Evolutionary conservation across 116 monocot species (phyloP).

Genomic region (Iris pallida): DNA sequence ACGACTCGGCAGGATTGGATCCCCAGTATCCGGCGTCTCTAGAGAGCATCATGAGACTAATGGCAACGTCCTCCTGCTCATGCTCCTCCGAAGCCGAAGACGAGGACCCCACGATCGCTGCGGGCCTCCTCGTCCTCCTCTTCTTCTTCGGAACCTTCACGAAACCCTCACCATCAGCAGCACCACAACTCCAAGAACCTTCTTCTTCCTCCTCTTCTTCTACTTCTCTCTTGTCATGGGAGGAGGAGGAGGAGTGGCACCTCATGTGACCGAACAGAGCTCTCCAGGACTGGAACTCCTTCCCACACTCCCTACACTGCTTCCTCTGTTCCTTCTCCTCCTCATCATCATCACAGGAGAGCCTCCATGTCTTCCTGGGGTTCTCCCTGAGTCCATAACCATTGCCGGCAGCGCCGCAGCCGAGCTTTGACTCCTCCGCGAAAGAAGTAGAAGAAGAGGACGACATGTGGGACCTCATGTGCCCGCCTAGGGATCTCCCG

Average conservation of each 20-base stretch:
- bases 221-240: not conserved
- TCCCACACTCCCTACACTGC: slow-evolving; percentile 32
- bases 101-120: not conserved
- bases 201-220: no score
- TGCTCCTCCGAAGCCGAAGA: slow-evolving; percentile 10
- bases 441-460: not conserved
- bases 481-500: slow-evolving; percentile 55
- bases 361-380: slow-evolving; percentile 29
- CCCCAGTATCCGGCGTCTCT: slow-evolving; percentile 9
- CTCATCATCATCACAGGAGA: slow-evolving; percentile 11
- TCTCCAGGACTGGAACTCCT: slow-evolving; percentile 29
- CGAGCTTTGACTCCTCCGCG: not conserved
- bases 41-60: slow-evolving; percentile 48
- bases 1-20: not conserved
- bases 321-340: not conserved
- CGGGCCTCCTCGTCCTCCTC: slow-evolving; percentile 5
- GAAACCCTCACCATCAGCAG: not conserved
- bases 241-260: slow-evolving; percentile 16
- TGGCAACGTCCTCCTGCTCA: slow-evolving; percentile 33
- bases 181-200: no score
- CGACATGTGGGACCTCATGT: slow-evolving; percentile 58
- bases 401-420: not conserved
- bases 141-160: not conserved
- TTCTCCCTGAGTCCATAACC: slow-evolving; percentile 33
- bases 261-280: slow-evolving; percentile 51